phyloP scores from a whole-genome alignment of 2,329 filamentous ascomycete genomes.

The Chaetomium strumarium region DNA sequence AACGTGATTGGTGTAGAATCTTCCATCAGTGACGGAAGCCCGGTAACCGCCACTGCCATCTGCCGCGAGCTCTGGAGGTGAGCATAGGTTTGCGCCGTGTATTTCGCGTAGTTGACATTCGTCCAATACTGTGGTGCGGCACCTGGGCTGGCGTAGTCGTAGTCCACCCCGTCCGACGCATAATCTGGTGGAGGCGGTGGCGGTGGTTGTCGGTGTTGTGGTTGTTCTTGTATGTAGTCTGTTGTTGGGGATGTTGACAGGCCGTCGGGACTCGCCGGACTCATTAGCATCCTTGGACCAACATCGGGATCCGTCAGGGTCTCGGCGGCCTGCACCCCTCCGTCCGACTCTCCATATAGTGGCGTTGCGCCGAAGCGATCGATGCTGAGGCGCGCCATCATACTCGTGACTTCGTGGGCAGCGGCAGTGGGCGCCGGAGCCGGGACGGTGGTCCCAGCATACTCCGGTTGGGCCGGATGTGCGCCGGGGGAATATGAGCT shows the following conservation, averaged over 20 bases:
- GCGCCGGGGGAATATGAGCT: slow-evolving; percentile 15
- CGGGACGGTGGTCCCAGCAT: background rate
- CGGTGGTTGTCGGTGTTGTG: slow-evolving; percentile 1
- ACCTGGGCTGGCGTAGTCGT: slow-evolving; percentile 4
- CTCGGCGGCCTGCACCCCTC: slow-evolving; percentile 25
- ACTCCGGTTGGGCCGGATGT: slow-evolving; percentile 7
- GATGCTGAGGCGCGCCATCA: slow-evolving; percentile 21
- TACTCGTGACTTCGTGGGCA: slow-evolving; percentile 17
- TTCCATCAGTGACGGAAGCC: slow-evolving; percentile 23
- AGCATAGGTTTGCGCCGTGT: slow-evolving; percentile 19
- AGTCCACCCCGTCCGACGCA: background rate
- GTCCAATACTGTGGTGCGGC: slow-evolving; percentile 12
- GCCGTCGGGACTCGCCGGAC: background rate
- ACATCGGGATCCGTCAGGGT: slow-evolving; percentile 23
- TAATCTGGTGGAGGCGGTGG: background rate
- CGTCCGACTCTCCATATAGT: slow-evolving; percentile 24
- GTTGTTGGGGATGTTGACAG: slow-evolving; percentile 13
- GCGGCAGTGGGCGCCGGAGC: slow-evolving; percentile 8
- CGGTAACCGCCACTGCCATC: slow-evolving; percentile 4
- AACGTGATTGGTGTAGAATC: slow-evolving; percentile 16
- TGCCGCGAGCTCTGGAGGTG: slow-evolving; percentile 13
- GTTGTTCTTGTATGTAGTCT: background rate
- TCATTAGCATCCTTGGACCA: slow-evolving; percentile 5
- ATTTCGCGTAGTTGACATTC: slow-evolving; percentile 21
- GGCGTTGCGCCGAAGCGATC: slow-evolving; percentile 23